Evolutionary conservation across 768 basidiomycete species (phyloP), one percentile per base, ranked within the genome.

Genomic region (Boletus vinaceobasis): DNA sequence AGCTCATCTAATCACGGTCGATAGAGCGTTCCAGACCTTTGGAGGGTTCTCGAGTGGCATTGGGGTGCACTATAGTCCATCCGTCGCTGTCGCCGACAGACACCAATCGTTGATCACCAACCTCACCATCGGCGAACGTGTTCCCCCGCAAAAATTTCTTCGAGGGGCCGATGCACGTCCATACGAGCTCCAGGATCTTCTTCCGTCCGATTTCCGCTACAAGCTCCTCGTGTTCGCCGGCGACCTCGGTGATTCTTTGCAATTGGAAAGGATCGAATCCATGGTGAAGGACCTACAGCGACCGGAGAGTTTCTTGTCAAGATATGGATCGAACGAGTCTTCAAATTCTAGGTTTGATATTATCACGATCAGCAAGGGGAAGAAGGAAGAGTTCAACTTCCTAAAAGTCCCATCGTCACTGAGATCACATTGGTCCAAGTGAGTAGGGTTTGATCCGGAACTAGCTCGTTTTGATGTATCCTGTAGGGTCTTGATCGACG

Each of bases 401-500:
- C 57, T 64, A 5, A 57, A 62, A n/a, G 53, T 77, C 17, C 75
- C 75, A 0, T 38, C 47, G 27, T 50, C 69, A 42, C 56, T 78
- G 45, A 57, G 74, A 46, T 40, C 65, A 8, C 76, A 78, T 35
- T 78, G 77, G 76, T 72, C 72, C 32, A 77, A 76, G 75, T 78
- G 36, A 61, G 71, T 60, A 4, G 27, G 1, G n/a, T 40, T 39
- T 27, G 13, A 43, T 48, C 26, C 7, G 26, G 38, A 19, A 13
- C 10, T 42, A 1, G 13, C 19, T 1, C 11, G 6, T 32, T 2
- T n/a, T 65, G 43, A 64, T 29, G 23, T 32, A 21, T 9, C 15
- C n/a, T 23, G 4, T 52, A 88, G 87, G 66, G 79, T 85, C 7
- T 72, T 84, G 31, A 72, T 85, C 13, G 87, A 89, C 55, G 85